Percentiles rank a stretch among this genome's conserved stretches.
Evolutionary conservation across 2,329 filamentous ascomycete species (phyloP).

Genomic region (Podosphaera fusca): DNA sequence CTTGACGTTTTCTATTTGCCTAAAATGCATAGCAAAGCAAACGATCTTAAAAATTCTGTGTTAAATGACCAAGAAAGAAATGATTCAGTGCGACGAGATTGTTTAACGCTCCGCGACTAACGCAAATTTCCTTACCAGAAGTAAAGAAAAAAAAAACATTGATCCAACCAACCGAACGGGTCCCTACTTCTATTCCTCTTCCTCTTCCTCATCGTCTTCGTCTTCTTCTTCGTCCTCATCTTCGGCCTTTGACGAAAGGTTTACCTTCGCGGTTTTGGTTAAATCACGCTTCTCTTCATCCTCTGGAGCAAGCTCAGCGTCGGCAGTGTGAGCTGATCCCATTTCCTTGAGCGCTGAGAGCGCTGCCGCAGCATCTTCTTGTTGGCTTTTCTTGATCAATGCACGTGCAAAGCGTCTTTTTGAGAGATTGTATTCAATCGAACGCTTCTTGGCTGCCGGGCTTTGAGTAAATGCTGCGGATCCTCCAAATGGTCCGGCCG

Average conservation of each 20-base stretch:
- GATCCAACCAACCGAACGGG: too few relatives aligned
- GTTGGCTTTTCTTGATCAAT: constrained; percentile 2
- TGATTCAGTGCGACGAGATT: too few relatives aligned
- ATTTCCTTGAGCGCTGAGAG: background rate
- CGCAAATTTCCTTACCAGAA: too few relatives aligned
- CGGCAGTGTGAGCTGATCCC: background rate
- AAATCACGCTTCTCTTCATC: background rate
- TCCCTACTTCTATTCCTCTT: too few relatives aligned
- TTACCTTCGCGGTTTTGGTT: background rate
- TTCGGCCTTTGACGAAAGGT: background rate
- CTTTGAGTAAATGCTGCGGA: constrained; percentile 39
- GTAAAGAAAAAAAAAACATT: too few relatives aligned
- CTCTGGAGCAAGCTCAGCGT: background rate
- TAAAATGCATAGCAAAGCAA: too few relatives aligned
- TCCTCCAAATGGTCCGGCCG: constrained; percentile 39
- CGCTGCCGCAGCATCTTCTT: background rate
- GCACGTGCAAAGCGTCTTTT: constrained; percentile 17
- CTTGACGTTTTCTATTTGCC: too few relatives aligned
- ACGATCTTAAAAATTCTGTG: too few relatives aligned
- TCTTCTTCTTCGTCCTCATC: background rate
- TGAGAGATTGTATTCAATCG: constrained; percentile 29
- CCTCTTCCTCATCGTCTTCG: background rate
- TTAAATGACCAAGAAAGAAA: too few relatives aligned
- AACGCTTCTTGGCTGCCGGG: constrained; percentile 31
- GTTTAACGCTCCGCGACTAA: too few relatives aligned